phyloP scores from a whole-genome alignment of 176 grass and related monocot species.

The Avena atlantica region DNA sequence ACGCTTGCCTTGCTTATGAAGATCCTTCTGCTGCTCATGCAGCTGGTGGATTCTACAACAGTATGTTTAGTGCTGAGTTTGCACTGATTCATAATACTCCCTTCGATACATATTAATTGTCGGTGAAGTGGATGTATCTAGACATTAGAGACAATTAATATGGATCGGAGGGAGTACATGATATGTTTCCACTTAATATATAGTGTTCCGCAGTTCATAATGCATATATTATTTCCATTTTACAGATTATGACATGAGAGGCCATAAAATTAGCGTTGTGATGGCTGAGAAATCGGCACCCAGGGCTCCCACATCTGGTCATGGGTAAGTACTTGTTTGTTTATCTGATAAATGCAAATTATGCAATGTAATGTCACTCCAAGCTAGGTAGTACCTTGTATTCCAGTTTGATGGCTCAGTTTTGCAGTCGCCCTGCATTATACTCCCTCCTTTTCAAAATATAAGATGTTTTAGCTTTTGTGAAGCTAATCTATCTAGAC shows the following conservation, averaged over 20 bases:
- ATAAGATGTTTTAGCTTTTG: too few relatives aligned
- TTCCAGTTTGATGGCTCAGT: background rate
- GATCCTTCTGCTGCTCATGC: constrained; percentile 97
- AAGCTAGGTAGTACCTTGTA: background rate
- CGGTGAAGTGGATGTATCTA: too few relatives aligned
- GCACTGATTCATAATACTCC: background rate
- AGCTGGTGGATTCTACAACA: constrained; percentile 94
- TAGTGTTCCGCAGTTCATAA: constrained; percentile 28
- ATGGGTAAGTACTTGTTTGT: constrained; percentile 67
- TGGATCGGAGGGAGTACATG: background rate
- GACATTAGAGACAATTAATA: too few relatives aligned
- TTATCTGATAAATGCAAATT: constrained; percentile 27
- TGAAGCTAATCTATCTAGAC: too few relatives aligned
- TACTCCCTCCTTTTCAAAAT: background rate
- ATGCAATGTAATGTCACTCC: background rate
- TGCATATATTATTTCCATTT: constrained; percentile 38
- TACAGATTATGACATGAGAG: constrained; percentile 96
- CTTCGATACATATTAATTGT: too few relatives aligned
- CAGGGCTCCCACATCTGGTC: constrained; percentile 78
- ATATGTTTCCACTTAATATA: background rate
- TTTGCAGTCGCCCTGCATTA: background rate
- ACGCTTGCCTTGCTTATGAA: constrained; percentile 98
- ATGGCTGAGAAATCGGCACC: constrained; percentile 99
- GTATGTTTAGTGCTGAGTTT: constrained; percentile 53
- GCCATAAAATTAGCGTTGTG: constrained; percentile 81